Evolutionary conservation across 345 rosid genomes (phyloP), one percentile per base, ranked within the genome.

Genomic region (Euphorbia pulcherrima): DNA sequence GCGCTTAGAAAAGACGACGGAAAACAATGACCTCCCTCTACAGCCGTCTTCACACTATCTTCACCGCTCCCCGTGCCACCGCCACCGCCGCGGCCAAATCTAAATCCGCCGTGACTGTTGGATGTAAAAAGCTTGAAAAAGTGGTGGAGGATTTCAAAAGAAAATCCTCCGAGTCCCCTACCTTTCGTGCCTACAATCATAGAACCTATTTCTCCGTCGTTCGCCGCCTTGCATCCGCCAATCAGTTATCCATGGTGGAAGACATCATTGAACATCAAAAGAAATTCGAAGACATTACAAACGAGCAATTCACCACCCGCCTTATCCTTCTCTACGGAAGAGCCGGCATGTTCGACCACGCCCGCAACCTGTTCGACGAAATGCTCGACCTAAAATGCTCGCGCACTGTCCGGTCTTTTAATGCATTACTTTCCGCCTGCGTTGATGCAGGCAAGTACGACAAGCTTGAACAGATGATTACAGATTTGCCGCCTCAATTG

Each of bases 281-380:
- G 68, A 80, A 81, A 73, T 91, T 79, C 73, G 63, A 67, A 9
- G 82, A 87, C 77, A 79, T 86, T 53, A 71, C 85, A 20, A 76
- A 80, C 62, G 93, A 89, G 64, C 84, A 82, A 23, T 91, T 91
- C 65, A 68, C 79, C 2, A 80, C 83, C 10, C 80, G 87, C 64
- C 59, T 89, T 27, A 83, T 91, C 10, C 16, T 20, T 3, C 67
- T 87, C 0, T 87, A 84, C 13, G 93, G 93, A 0, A 68, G 57
- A 17, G 81, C 81, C 0, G 89, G 87, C 37, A 86, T 91, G 96
- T 76, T 72, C 50, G 87, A 88, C 48, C 64, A 86, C 40, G 95
- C 92, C 4, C 81, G 74, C 74, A 84, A 83, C 68, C 64, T 88
- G 92, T 87, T 90, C 83, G 92, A 87, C 65, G 89, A 87, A 87